Base-by-base conservation (phyloP, 805 yeast species). In the Yarrowia keelungensis region DNA sequence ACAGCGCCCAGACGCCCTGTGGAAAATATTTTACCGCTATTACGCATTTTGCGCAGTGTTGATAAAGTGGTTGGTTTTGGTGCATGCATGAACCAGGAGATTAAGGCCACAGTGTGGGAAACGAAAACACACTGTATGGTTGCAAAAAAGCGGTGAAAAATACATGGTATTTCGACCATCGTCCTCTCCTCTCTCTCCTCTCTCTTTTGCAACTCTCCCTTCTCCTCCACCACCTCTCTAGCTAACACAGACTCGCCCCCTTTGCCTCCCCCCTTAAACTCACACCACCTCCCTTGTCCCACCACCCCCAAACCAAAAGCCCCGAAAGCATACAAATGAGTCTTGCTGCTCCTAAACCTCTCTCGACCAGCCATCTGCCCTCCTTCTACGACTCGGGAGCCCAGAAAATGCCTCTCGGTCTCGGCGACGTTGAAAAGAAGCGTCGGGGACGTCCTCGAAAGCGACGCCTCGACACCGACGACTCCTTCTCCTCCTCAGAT, bases 281-380 rank as follows among this genome's bases (percentile, higher is more conserved):
- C 12, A 38, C 10, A 11, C 39, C 12, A 9, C 12, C 39, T 7
- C 45, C 54, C 39, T 36, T 49, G 39, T 39, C 46, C 46, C 43
- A 22, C 22, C 26, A 22, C 11, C 53, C 8, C 38, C 10, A 38
- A 38, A 38, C 39, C 43, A 19, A 45, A 46, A 26, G 32, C 32
- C 32, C 7, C 32, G 32, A 26, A 26, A 26, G 32, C 32, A 26
- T 36, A 14, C 41, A 32, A 16, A 59, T 59, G 65, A 59, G 65
- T 59, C 65, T 59, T 35, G 65, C 65, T 59, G 65, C 65, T 59
- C 65, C 65, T 42, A 59, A 32, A 59, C 65, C 65, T 45, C 65
- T 59, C 3, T 41, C 65, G 32, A 26, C 32, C 32, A 26, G 32
- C 32, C 32, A 26, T 35, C 65, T 43, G 35, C 65, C 65, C 10